phyloP scores from a whole-genome alignment of 2,329 filamentous ascomycete species.

The Clonostachys byssicola region DNA sequence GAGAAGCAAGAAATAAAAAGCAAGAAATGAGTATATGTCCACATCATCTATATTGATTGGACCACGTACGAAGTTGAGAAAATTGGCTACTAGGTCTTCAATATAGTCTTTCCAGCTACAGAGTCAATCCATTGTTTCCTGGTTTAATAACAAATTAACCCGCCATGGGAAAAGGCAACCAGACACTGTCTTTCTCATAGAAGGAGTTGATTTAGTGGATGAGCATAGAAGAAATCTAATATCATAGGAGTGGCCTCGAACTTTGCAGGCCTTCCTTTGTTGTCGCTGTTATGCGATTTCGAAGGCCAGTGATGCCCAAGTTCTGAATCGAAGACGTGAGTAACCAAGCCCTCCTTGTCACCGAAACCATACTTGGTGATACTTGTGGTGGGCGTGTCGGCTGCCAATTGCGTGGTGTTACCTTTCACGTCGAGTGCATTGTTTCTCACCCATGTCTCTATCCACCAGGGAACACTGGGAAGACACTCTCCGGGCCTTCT shows the following conservation, averaged over 20 bases:
- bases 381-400: not conserved
- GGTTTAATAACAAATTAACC: too few species aligned
- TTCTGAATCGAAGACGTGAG: not conserved
- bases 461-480: not conserved
- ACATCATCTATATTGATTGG: too few species aligned
- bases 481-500: not conserved
- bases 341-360: not conserved
- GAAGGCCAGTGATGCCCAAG: not conserved
- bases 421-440: not conserved
- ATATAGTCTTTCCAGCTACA: too few species aligned
- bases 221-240: not conserved
- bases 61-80: too few species aligned
- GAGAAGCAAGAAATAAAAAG: too few species aligned
- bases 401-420: not conserved
- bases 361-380: not conserved
- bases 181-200: too few species aligned
- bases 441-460: not conserved
- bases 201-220: not conserved
- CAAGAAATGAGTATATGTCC: too few species aligned
- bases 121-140: too few species aligned
- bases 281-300: not conserved
- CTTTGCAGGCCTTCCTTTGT: not conserved
- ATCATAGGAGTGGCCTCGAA: not conserved
- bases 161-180: too few species aligned
- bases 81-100: too few species aligned